A percentile compares a stretch with the other conserved stretches of the same genome.
Evolutionary conservation across 2,329 filamentous ascomycete species (phyloP).

Genomic region (Lachnellula willkommii): DNA sequence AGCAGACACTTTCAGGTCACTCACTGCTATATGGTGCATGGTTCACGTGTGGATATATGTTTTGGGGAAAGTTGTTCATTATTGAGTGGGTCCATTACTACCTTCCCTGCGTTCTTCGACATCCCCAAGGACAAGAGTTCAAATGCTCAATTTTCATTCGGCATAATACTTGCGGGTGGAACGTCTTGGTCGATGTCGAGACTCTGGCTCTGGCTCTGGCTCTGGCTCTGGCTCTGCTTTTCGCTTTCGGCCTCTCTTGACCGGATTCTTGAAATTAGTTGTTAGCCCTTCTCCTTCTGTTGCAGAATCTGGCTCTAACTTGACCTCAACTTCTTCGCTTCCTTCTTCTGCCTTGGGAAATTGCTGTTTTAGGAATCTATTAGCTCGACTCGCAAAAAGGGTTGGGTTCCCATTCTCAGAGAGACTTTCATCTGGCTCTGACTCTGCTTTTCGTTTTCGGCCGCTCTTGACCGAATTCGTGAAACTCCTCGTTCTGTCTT

Average conservation of each 20-base stretch:
- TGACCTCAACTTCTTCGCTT: no score
- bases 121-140: not conserved
- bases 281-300: not conserved
- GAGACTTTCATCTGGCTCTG: not conserved
- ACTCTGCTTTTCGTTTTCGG: not conserved
- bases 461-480: not conserved
- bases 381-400: not conserved
- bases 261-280: no score
- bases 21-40: not conserved
- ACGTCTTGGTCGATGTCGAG: not conserved
- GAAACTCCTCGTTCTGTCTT: not conserved
- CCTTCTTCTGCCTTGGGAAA: no score
- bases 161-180: not conserved
- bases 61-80: not conserved
- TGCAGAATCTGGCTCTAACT: not conserved
- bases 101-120: no score
- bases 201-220: not conserved
- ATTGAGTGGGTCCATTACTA: not conserved
- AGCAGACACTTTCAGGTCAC: not conserved
- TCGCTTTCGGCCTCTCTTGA: not conserved
- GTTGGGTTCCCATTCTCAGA: not conserved
- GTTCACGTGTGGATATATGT: not conserved
- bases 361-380: not conserved
- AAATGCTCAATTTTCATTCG: not conserved
- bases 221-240: not conserved